phyloP scores from a whole-genome alignment of 1,284 basidiomycete genomes.

The Malassezia slooffiae region DNA sequence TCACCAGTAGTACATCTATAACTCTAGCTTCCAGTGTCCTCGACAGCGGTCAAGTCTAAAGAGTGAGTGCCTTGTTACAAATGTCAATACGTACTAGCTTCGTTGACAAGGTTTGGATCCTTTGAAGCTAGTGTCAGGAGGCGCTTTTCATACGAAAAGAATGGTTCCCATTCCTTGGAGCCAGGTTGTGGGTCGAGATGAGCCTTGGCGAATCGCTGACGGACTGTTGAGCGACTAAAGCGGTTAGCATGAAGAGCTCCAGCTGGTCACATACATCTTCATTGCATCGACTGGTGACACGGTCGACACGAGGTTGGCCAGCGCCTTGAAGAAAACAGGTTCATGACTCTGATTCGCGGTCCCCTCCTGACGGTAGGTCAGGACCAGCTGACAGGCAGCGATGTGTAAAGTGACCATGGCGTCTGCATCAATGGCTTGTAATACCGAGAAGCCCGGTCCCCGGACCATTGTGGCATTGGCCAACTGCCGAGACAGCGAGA shows the following conservation, averaged over 20 bases:
- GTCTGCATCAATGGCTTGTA: conserved; percentile 5
- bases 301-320: conserved; percentile 5
- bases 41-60: too few relatives aligned
- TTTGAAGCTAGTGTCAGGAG: conserved; percentile 13
- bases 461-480: conserved; percentile 14
- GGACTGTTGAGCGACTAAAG: conserved; percentile 6
- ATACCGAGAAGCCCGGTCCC: conserved; percentile 12
- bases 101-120: conserved; percentile 5
- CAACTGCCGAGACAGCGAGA: conserved; percentile 8
- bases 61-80: too few relatives aligned
- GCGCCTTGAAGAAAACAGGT: conserved; percentile 9
- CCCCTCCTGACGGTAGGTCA: conserved; percentile 3
- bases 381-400: conserved; percentile 5
- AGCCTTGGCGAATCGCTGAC: conserved; percentile 10
- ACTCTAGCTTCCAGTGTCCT: too few relatives aligned
- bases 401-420: conserved; percentile 14
- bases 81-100: too few relatives aligned
- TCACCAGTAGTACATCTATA: too few relatives aligned
- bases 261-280: conserved; percentile 2
- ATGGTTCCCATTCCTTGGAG: conserved; percentile 11
- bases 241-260: neutral
- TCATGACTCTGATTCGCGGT: neutral
- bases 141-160: conserved; percentile 12
- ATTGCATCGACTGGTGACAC: conserved; percentile 8
- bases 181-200: conserved; percentile 1